phyloP scores from a whole-genome alignment of 768 basidiomycete genomes.

The Macrocybe gigantea region DNA sequence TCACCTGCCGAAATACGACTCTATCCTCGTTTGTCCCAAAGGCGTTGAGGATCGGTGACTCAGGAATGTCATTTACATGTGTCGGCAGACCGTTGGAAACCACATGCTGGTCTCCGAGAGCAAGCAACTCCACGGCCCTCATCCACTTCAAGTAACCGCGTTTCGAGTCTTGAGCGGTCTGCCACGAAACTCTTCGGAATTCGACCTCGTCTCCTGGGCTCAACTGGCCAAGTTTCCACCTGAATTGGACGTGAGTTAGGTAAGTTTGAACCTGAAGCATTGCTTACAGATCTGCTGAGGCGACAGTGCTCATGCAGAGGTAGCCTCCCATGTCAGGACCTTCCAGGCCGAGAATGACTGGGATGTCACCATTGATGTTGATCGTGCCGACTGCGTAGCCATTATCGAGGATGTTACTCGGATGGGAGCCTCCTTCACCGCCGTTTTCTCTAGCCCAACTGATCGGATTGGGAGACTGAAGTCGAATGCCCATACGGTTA shows the following conservation, averaged over 20 bases:
- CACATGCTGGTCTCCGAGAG: no score
- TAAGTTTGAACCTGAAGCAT: neutral
- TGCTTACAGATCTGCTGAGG: constrained; percentile 43
- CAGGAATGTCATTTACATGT: constrained; percentile 5
- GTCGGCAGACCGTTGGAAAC: no score
- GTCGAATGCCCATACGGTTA: constrained; percentile 60
- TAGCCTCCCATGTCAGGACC: constrained; percentile 64
- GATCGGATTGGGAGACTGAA: constrained; percentile 38
- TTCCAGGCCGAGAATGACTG: constrained; percentile 58
- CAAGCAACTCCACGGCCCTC: no score
- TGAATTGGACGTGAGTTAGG: constrained; percentile 12
- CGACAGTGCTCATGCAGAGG: constrained; percentile 48
- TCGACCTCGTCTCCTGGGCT: constrained; percentile 47
- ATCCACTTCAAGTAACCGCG: no score
- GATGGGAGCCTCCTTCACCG: constrained; percentile 65
- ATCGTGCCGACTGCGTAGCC: constrained; percentile 49
- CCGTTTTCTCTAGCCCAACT: constrained; percentile 51
- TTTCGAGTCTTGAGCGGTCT: no score
- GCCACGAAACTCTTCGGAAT: constrained; percentile 46
- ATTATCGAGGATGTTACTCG: constrained; percentile 61
- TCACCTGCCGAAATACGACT: constrained; percentile 52
- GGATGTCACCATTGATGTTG: constrained; percentile 67
- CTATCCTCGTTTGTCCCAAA: constrained; percentile 4
- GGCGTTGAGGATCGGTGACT: constrained; percentile 31
- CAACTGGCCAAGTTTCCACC: constrained; percentile 68